Evolutionary conservation across 2,329 filamentous ascomycete species (phyloP).

Genomic region (Ophiostoma novo-ulmi): DNA sequence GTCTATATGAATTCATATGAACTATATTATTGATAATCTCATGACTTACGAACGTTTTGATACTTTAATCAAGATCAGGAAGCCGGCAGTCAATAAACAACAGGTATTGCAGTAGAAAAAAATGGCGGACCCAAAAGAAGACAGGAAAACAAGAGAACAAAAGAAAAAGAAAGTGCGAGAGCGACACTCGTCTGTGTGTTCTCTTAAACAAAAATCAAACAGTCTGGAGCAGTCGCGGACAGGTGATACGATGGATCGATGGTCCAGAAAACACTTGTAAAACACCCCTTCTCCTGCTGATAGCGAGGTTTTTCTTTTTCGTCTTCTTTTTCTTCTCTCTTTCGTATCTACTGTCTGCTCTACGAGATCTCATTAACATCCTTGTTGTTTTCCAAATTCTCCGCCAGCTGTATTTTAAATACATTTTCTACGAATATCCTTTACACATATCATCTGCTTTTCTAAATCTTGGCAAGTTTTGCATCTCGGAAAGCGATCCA

Average conservation of each 20-base stretch:
- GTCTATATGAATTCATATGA: too few relatives aligned
- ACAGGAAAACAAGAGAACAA: background rate
- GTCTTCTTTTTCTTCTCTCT: background rate
- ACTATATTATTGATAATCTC: too few relatives aligned
- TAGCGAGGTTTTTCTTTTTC: conserved; percentile 7
- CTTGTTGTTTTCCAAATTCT: background rate
- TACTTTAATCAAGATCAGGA: too few relatives aligned
- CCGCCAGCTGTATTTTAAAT: background rate
- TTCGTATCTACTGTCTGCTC: background rate
- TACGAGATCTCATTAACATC: background rate
- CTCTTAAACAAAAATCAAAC: conserved; percentile 27
- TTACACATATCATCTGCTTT: background rate
- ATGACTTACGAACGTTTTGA: too few relatives aligned
- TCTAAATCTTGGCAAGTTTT: conserved; percentile 24
- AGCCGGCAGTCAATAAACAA: too few relatives aligned
- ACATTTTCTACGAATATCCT: background rate
- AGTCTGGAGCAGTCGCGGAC: conserved; percentile 28
- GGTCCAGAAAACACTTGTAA: conserved; percentile 30
- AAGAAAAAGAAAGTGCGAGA: background rate
- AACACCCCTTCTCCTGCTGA: conserved; percentile 28
- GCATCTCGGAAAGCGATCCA: conserved; percentile 5
- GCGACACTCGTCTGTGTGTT: conserved; percentile 16
- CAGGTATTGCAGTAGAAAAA: background rate
- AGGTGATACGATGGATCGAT: conserved; percentile 33
- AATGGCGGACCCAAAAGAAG: background rate